A percentile compares a stretch with the other conserved stretches of the same genome.
Evolutionary conservation across 2,329 filamentous ascomycete genomes (phyloP).

Genomic region (Fusarium humuli): DNA sequence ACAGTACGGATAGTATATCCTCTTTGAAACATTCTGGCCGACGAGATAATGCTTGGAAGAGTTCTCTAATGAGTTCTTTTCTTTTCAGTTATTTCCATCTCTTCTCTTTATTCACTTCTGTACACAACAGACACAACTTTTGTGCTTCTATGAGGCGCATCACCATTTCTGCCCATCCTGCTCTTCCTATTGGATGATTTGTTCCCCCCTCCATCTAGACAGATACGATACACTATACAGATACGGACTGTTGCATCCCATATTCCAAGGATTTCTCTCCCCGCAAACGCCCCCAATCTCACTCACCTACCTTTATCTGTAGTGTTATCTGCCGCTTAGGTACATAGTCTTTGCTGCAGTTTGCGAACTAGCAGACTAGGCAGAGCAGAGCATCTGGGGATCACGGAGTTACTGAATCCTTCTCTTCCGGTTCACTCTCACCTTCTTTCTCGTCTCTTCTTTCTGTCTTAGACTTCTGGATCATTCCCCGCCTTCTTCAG

Average conservation of each 20-base stretch:
- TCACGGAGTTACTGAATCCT: background rate
- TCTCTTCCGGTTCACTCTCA: background rate
- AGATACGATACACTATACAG: slow-evolving; percentile 12
- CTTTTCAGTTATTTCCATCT: background rate
- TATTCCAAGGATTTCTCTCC: slow-evolving; percentile 25
- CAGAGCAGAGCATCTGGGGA: background rate
- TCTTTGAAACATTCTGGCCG: background rate
- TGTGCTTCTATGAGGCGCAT: slow-evolving; percentile 28
- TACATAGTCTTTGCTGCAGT: slow-evolving; percentile 4
- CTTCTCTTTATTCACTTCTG: background rate
- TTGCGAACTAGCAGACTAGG: background rate
- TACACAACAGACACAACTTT: slow-evolving; percentile 10
- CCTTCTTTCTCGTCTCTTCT: slow-evolving; percentile 2
- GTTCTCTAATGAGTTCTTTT: background rate
- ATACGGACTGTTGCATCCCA: slow-evolving; percentile 34
- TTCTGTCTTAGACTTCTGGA: slow-evolving; percentile 4
- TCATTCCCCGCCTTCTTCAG: background rate
- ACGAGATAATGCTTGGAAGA: background rate
- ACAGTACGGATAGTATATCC: background rate
- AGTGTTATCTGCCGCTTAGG: slow-evolving; percentile 20
- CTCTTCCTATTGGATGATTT: slow-evolving; percentile 19
- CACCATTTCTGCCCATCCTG: slow-evolving; percentile 12
- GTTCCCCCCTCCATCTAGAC: slow-evolving; percentile 13
- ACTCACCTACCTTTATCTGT: slow-evolving; percentile 33
- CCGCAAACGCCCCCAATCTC: slow-evolving; percentile 38